Conservation (phyloP, 768 basidiomycete genomes). For the Termitomyces sp. region DNA sequence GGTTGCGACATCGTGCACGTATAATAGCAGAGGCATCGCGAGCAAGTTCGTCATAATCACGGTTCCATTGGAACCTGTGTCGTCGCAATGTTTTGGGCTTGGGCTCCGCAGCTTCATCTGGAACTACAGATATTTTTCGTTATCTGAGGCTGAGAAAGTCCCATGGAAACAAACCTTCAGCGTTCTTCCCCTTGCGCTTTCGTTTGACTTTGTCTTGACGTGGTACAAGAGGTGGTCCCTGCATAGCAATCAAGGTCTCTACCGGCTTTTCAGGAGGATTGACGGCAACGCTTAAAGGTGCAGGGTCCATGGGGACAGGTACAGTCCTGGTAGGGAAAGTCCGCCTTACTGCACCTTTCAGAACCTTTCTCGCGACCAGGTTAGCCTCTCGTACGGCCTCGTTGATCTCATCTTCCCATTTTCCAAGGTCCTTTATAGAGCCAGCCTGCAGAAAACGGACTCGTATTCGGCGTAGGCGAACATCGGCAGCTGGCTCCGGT, state of each 20-base stretch:
- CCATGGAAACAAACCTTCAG: slow-evolving; percentile 21
- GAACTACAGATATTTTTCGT: neutral
- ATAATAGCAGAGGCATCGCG: slow-evolving; percentile 83
- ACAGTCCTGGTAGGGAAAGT: slow-evolving; percentile 10
- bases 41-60: slow-evolving; percentile 84
- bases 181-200: slow-evolving; percentile 27
- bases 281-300: slow-evolving; percentile 33
- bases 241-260: slow-evolving; percentile 43
- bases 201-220: slow-evolving; percentile 22
- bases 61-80: slow-evolving; percentile 76
- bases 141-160: neutral
- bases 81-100: slow-evolving; percentile 35
- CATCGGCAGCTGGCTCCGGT: slow-evolving; percentile 38
- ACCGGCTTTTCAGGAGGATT: slow-evolving; percentile 48
- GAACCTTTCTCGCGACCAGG: slow-evolving; percentile 38
- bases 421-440: slow-evolving; percentile 38
- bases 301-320: slow-evolving; percentile 18
- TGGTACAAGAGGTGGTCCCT: slow-evolving; percentile 36
- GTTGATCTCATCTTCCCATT: slow-evolving; percentile 62
- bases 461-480: slow-evolving; percentile 51
- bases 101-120: slow-evolving; percentile 9
- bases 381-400: slow-evolving; percentile 53
- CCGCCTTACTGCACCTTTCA: slow-evolving; percentile 27
- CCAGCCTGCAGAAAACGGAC: slow-evolving; percentile 54
- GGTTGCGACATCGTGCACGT: slow-evolving; percentile 64